Evolutionary conservation across 2,329 filamentous ascomycete genomes (phyloP), one percentile per base, ranked within the genome.

Genomic region (Diaporthe sp.): DNA sequence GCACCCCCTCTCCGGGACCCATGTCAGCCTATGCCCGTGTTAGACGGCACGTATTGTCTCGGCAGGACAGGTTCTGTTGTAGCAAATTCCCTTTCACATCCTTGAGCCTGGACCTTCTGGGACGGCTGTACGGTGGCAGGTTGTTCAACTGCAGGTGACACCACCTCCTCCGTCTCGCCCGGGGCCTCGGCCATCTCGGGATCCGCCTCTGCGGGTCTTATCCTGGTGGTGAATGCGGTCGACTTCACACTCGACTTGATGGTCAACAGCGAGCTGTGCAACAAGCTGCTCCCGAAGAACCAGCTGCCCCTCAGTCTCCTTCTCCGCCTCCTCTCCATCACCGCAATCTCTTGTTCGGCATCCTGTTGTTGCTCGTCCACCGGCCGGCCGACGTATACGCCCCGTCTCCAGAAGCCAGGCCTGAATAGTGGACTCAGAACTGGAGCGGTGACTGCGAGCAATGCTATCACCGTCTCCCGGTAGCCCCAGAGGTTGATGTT

Each of bases 401-500:
- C 65, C 1, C 46, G 49, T 17, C 7, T 39, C 65, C 65, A 68
- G 46, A 68, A 68, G 15, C 65, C 65, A 25, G 46, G 46, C 31
- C 65, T 17, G 31, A 42, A 53, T 15, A 68, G 6, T 3, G 46
- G 65, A 28, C 65, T 68, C 44, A 68, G 4, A 1, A 68, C 65
- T 5, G 65, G 65, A 7, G 65, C 65, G 3, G 65, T 68, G 31
- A 68, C 77, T 0, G 77, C 72, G 1, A 77, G 69, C 9, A 78
- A 37, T 3, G 74, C 77, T 4, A 78, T 72, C 12, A 70, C 76
- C 2, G 75, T 67, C 69, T 78, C 77, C 10, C 77, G 53, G 44
- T 77, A 77, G 1, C 77, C 77, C 77, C 77, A 78, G 9, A 74
- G 73, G 53, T 78, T 78, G 74, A 81, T 80, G 58, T 78, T 81